Percentiles rank a stretch among this genome's conserved stretches.
Evolutionary conservation across 2,329 filamentous ascomycete genomes (phyloP).

Genomic region (Diaporthe aspalathi): DNA sequence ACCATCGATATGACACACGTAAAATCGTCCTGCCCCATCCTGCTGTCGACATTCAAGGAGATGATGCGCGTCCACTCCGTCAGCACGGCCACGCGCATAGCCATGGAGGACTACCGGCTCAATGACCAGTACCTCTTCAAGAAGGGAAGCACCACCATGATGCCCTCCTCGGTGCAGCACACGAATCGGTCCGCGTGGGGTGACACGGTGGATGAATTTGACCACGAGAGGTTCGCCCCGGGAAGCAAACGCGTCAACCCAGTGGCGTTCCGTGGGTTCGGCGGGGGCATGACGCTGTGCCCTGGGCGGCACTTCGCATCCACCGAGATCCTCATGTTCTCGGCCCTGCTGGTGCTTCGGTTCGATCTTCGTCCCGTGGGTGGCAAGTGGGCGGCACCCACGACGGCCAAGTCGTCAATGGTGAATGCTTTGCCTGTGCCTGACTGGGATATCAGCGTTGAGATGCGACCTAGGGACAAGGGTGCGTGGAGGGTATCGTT

Average conservation of each 20-base stretch:
- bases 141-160: conserved; percentile 36
- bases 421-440: conserved; percentile 24
- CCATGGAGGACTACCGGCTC: conserved; percentile 33
- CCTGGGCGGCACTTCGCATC: conserved; percentile 25
- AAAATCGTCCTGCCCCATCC: conserved; percentile 49
- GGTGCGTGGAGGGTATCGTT: conserved; percentile 11
- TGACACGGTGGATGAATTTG: not conserved
- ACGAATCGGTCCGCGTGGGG: conserved; percentile 8
- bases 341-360: conserved; percentile 13
- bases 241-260: not conserved
- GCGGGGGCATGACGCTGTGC: conserved; percentile 3
- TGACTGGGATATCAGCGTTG: conserved; percentile 3
- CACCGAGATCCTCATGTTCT: conserved; percentile 28
- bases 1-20: conserved; percentile 47
- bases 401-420: conserved; percentile 18
- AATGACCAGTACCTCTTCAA: conserved; percentile 35
- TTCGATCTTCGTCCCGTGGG: conserved; percentile 8
- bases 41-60: conserved; percentile 54
- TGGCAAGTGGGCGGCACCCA: conserved; percentile 19
- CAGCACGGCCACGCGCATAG: conserved; percentile 44
- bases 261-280: conserved; percentile 22
- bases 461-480: conserved; percentile 2
- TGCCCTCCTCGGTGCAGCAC: conserved; percentile 11
- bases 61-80: conserved; percentile 50
- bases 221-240: conserved; percentile 19